phyloP scores from a whole-genome alignment of 805 yeast genomes.

The Myxozyma sirexii region DNA sequence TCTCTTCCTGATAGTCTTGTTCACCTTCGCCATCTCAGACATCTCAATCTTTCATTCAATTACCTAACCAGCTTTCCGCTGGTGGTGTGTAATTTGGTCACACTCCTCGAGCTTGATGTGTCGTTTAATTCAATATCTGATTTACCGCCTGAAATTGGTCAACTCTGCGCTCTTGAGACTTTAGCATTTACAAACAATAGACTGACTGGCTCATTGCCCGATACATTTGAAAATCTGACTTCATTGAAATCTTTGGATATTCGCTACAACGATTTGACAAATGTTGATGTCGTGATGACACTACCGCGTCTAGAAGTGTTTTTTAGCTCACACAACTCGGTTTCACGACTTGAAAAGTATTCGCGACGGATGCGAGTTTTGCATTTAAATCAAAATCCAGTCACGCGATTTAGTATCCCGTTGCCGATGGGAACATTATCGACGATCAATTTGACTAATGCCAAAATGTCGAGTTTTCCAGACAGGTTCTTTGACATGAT shows the following conservation, averaged over 20 bases:
- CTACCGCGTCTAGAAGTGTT: constrained; percentile 36
- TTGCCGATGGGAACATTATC: constrained; percentile 63
- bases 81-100: constrained; percentile 60
- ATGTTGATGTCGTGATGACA: constrained; percentile 42
- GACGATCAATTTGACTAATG: constrained; percentile 74
- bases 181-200: constrained; percentile 76
- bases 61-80: constrained; percentile 57
- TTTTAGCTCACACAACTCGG: constrained; percentile 46
- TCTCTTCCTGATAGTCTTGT: constrained; percentile 53
- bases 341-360: constrained; percentile 67
- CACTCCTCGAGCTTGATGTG: constrained; percentile 68
- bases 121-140: constrained; percentile 72
- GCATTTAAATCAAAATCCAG: constrained; percentile 80
- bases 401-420: constrained; percentile 63
- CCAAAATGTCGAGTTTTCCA: constrained; percentile 76
- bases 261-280: constrained; percentile 63
- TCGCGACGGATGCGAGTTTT: constrained; percentile 66
- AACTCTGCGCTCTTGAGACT: constrained; percentile 62
- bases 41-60: constrained; percentile 80
- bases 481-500: constrained; percentile 62
- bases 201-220: constrained; percentile 56
- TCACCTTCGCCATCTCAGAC: constrained; percentile 51
- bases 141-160: constrained; percentile 64
- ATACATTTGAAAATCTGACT: constrained; percentile 54
- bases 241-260: constrained; percentile 73